A percentile compares a stretch with the other conserved stretches of the same genome.
These are phyloP conservation scores for Fusarium sp. DNA, from an alignment of 2,329 filamentous ascomycete species.

Conservation along the genomic window DNA sequence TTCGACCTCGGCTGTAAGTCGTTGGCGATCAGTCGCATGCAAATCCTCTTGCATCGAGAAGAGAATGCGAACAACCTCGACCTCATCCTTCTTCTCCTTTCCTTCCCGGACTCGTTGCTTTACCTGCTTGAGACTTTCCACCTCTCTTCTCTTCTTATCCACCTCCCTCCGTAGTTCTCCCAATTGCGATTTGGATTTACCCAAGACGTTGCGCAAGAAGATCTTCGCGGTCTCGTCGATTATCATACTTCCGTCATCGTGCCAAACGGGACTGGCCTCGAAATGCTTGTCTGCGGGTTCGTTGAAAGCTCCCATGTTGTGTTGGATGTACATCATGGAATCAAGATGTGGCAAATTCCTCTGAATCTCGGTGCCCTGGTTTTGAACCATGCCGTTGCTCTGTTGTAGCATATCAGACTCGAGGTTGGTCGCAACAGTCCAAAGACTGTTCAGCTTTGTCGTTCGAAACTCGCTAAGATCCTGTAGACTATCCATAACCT, in stretches of 20 bases:
- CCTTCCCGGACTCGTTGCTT: conserved; percentile 85
- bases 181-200: conserved; percentile 88
- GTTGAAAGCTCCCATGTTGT: conserved; percentile 86
- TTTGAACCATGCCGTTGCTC: conserved; percentile 78
- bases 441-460: conserved; percentile 84
- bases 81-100: conserved; percentile 89
- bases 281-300: conserved; percentile 89
- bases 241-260: conserved; percentile 90
- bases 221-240: conserved; percentile 89
- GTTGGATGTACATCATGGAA: conserved; percentile 97
- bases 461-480: conserved; percentile 93
- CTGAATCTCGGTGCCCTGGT: conserved; percentile 83
- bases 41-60: conserved; percentile 87
- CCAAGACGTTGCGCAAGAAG: conserved; percentile 90
- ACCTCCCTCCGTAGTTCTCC: conserved; percentile 85
- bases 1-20: conserved; percentile 91
- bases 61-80: conserved; percentile 84
- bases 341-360: conserved; percentile 91
- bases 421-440: conserved; percentile 83
- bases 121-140: conserved; percentile 79
- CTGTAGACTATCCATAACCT: conserved; percentile 92
- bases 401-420: conserved; percentile 84
- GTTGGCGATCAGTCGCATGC: conserved; percentile 85
- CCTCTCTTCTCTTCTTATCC: conserved; percentile 87
- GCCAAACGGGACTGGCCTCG: conserved; percentile 96